Evolutionary conservation across 768 basidiomycete species (phyloP).

Genomic region (Macrolepiota dolichaula): DNA sequence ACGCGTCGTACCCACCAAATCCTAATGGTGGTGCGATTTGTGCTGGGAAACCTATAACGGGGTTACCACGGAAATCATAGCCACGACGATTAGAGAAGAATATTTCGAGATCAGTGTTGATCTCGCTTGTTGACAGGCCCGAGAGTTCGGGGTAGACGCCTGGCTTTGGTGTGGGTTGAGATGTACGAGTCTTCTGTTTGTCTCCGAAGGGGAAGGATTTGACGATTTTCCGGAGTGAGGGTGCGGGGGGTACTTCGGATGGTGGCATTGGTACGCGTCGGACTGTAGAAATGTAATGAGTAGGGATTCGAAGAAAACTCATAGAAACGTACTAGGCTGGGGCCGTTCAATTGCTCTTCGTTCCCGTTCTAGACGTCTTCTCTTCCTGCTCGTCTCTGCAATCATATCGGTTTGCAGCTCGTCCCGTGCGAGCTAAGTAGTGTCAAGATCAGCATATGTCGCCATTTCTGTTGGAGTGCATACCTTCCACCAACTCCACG

Average conservation of each 20-base stretch:
- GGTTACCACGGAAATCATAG: slow-evolving; percentile 8
- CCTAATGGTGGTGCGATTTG: slow-evolving; percentile 5
- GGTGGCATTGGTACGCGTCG: slow-evolving; percentile 60
- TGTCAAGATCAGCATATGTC: background rate
- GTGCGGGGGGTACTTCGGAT: slow-evolving; percentile 43
- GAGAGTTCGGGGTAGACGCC: slow-evolving; percentile 44
- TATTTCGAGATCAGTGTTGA: slow-evolving; percentile 51
- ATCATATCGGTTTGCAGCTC: slow-evolving; percentile 85
- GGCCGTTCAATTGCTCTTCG: slow-evolving; percentile 76
- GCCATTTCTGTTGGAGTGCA: slow-evolving; percentile 5
- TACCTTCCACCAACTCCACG: slow-evolving; percentile 95
- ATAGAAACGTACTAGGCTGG: slow-evolving; percentile 54
- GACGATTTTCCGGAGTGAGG: slow-evolving; percentile 64
- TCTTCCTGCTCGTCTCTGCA: slow-evolving; percentile 84
- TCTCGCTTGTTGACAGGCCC: slow-evolving; percentile 44
- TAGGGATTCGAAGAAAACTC: background rate
- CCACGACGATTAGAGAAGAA: slow-evolving; percentile 42
- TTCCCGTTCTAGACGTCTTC: slow-evolving; percentile 82
- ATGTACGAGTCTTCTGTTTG: slow-evolving; percentile 15
- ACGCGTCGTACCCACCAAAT: slow-evolving; percentile 3
- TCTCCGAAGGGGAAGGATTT: slow-evolving; percentile 51
- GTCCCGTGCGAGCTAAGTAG: slow-evolving; percentile 63
- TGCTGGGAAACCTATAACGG: slow-evolving; percentile 1
- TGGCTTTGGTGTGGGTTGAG: slow-evolving; percentile 21
- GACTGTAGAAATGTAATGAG: slow-evolving; percentile 23